Conservation (phyloP, 257 asterid species). For the Hygrophila difformis region DNA sequence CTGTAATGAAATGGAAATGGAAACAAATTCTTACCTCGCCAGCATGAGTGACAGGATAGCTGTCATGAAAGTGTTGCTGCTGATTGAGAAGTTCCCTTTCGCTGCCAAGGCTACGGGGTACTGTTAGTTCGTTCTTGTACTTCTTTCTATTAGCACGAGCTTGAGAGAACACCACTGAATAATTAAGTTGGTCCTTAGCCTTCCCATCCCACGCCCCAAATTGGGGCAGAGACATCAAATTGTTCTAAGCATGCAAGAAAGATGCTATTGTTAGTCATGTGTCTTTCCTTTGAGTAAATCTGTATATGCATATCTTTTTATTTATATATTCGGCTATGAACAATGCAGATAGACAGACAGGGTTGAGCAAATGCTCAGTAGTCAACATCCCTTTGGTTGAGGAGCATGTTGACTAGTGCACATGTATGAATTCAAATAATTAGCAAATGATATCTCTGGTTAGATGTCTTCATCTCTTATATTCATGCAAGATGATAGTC, state of each 20-base stretch:
- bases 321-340: not conserved
- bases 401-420: constrained; percentile 19
- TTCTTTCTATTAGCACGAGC: constrained; percentile 43
- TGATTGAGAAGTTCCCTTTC: constrained; percentile 25
- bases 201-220: constrained; percentile 54
- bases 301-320: too few species aligned
- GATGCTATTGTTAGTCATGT: too few species aligned
- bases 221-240: constrained; percentile 37
- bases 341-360: not conserved
- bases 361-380: too few species aligned
- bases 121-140: constrained; percentile 14
- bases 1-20: too few species aligned
- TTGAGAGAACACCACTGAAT: constrained; percentile 34
- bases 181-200: constrained; percentile 25
- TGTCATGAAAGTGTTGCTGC: constrained; percentile 9
- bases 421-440: not conserved
- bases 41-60: too few species aligned
- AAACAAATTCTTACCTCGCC: too few species aligned
- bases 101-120: constrained; percentile 31
- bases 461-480: not conserved
- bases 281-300: too few species aligned
- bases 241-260: constrained; percentile 22
- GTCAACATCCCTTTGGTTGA: constrained; percentile 22
- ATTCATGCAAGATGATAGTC: not conserved
- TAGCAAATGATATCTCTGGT: not conserved